These are phyloP conservation scores for Dothistroma septosporum DNA, from an alignment of 2,329 filamentous ascomycete genomes.

Conservation along the genomic window DNA sequence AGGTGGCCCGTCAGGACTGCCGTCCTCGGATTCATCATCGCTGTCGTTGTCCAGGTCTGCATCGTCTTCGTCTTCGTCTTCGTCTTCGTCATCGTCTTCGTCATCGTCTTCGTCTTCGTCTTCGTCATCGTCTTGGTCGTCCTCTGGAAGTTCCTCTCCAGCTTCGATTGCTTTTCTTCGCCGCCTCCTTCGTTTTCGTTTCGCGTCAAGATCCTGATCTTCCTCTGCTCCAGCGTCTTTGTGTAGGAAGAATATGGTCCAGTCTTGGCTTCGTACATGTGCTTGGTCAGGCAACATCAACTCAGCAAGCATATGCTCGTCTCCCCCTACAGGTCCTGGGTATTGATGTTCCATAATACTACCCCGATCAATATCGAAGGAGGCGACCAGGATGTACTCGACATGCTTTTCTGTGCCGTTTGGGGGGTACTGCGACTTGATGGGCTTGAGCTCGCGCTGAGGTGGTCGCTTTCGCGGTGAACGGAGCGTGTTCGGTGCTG, in stretches of 20 bases:
- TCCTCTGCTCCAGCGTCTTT: constrained; percentile 88
- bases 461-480: constrained; percentile 10
- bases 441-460: constrained; percentile 21
- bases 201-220: constrained; percentile 59
- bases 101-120: constrained; percentile 49
- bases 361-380: constrained; percentile 93
- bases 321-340: constrained; percentile 87
- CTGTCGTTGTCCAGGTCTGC: constrained; percentile 44
- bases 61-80: constrained; percentile 49
- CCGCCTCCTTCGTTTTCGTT: constrained; percentile 43
- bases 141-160: constrained; percentile 48
- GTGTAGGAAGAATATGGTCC: constrained; percentile 98
- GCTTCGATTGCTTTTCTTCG: constrained; percentile 29
- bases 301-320: constrained; percentile 97
- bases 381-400: constrained; percentile 95
- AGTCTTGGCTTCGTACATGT: constrained; percentile 90
- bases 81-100: constrained; percentile 45
- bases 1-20: constrained; percentile 73
- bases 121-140: constrained; percentile 49
- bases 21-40: constrained; percentile 47
- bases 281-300: constrained; percentile 97
- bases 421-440: constrained; percentile 49
- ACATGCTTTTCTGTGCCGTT: constrained; percentile 74
- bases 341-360: constrained; percentile 99
- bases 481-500: constrained; percentile 2